Evolutionary conservation across 2,329 filamentous ascomycete genomes (phyloP).

Genomic region (Cadophora malorum): DNA sequence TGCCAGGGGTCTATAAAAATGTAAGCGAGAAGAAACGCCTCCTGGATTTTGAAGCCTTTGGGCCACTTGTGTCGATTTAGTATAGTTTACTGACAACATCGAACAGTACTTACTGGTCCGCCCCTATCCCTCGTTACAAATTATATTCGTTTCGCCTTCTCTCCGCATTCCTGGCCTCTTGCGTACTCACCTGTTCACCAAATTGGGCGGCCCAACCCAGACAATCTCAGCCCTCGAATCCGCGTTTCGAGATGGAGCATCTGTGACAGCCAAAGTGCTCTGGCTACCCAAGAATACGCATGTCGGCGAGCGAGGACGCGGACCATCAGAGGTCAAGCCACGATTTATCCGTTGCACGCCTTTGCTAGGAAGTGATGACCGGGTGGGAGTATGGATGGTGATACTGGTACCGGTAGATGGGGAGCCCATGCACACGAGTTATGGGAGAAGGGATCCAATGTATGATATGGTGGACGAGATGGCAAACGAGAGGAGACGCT

Average conservation of each 20-base stretch:
- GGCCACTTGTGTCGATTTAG: too few species aligned
- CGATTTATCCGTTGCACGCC: constrained; percentile 80
- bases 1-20: constrained; percentile 54
- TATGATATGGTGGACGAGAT: constrained; percentile 28
- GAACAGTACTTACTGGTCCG: constrained; percentile 65
- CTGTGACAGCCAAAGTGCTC: constrained; percentile 74
- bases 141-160: constrained; percentile 72
- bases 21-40: constrained; percentile 24
- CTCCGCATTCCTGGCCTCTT: constrained; percentile 71
- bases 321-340: constrained; percentile 56
- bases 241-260: constrained; percentile 69
- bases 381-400: constrained; percentile 79
- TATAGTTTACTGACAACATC: background rate
- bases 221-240: constrained; percentile 55
- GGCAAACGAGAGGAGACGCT: constrained; percentile 23
- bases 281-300: constrained; percentile 61
- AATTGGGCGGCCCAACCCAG: constrained; percentile 55
- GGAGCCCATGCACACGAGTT: constrained; percentile 7
- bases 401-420: constrained; percentile 58
- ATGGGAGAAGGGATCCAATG: constrained; percentile 3
- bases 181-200: constrained; percentile 60
- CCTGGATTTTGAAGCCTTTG: too few species aligned
- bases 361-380: constrained; percentile 67
- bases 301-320: constrained; percentile 40
- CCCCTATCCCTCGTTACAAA: constrained; percentile 67